These are phyloP conservation scores for Paramecium bursaria DNA, from an alignment of 73 alveolate species.

Conservation along the genomic window DNA sequence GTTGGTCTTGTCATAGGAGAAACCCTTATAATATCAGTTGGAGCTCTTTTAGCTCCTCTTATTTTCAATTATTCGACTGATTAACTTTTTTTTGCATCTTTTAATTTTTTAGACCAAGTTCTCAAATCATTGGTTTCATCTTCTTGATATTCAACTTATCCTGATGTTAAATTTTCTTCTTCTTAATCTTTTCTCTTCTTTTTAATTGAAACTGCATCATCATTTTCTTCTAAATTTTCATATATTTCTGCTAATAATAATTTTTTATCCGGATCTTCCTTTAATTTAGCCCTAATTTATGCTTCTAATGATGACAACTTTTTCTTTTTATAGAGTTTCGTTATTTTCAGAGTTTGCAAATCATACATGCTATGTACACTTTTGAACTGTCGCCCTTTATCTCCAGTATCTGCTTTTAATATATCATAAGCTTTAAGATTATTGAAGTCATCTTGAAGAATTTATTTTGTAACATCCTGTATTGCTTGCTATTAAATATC, in stretches of 20 bases:
- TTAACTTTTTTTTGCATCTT: neutral
- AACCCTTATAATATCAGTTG: conserved; percentile 15
- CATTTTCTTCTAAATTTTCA: conserved; percentile 38
- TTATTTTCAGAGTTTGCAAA: conserved; percentile 19
- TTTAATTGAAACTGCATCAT: neutral
- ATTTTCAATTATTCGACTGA: neutral
- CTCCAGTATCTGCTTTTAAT: conserved; percentile 4
- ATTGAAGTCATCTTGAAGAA: conserved; percentile 40
- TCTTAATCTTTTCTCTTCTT: conserved; percentile 20
- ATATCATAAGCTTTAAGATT: conserved; percentile 33
- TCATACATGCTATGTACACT: conserved; percentile 52
- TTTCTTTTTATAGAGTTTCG: conserved; percentile 30
- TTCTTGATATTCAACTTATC: conserved; percentile 27
- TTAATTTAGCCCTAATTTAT: conserved; percentile 7
- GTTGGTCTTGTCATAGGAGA: too few species aligned
- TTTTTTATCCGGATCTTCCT: conserved; percentile 35
- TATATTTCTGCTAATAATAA: conserved; percentile 21
- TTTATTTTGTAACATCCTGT: conserved; percentile 10
- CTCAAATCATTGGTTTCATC: neutral
- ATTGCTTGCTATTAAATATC: conserved; percentile 14
- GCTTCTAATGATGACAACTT: neutral
- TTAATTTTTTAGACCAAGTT: conserved; percentile 35
- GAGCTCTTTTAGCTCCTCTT: neutral
- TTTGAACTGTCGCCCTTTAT: conserved; percentile 19
- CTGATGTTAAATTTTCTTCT: conserved; percentile 28